These are phyloP conservation scores for Wakefieldia striispora DNA, from an alignment of 768 basidiomycete genomes.

Conservation along the genomic window DNA sequence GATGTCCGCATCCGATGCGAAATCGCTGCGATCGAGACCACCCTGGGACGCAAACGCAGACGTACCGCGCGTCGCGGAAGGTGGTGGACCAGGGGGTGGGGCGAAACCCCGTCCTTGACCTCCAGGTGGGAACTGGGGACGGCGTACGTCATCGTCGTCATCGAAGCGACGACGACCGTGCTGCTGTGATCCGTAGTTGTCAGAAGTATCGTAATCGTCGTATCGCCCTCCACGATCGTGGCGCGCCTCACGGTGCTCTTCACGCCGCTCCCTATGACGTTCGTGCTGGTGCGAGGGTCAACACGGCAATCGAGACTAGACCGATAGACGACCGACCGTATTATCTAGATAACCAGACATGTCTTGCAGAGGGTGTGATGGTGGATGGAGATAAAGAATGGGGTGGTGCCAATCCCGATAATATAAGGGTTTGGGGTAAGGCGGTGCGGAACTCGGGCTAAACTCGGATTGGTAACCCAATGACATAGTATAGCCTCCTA, in stretches of 20 bases:
- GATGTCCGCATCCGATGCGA: conserved; percentile 29
- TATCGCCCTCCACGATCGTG: neutral
- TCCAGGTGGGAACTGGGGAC: neutral
- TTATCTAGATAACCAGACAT: conserved; percentile 14
- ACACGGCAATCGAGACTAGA: neutral
- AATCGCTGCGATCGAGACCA: conserved; percentile 24
- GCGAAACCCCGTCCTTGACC: neutral
- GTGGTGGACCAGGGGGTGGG: conserved; percentile 9
- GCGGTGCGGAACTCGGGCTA: conserved; percentile 5
- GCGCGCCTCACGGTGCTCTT: conserved; percentile 9
- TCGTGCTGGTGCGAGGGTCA: neutral
- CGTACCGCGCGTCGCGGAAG: neutral
- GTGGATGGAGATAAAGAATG: neutral
- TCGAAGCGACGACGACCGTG: neutral
- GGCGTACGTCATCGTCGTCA: neutral
- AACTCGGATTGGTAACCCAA: too few relatives aligned
- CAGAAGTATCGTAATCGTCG: neutral
- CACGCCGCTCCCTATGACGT: conserved; percentile 5
- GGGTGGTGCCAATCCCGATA: neutral
- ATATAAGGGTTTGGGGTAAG: neutral
- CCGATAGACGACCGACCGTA: neutral
- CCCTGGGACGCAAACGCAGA: conserved; percentile 4
- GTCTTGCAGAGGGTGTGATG: neutral
- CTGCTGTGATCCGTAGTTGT: neutral
- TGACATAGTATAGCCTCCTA: conserved; percentile 2